Evolutionary conservation across 371 early-diverging fungal species (phyloP).

Genomic region (Choanephora cucurbitarum): DNA sequence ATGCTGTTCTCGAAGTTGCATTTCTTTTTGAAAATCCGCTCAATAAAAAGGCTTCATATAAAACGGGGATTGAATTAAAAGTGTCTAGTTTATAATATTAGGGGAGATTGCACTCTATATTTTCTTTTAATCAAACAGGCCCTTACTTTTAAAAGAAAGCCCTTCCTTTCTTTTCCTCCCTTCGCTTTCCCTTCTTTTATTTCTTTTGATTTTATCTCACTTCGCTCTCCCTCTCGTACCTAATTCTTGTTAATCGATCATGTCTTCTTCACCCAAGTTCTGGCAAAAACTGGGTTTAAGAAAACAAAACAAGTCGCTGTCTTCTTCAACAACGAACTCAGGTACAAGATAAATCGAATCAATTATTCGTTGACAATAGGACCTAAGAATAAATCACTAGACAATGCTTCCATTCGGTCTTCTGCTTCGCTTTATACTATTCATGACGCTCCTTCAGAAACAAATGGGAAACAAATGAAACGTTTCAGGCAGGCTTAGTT

Average conservation of each 20-base stretch:
- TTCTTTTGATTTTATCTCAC: slow-evolving; percentile 2
- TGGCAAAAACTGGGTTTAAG: slow-evolving; percentile 48
- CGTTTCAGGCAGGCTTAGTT: slow-evolving; percentile 19
- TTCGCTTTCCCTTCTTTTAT: background rate
- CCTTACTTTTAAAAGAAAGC: slow-evolving; percentile 3
- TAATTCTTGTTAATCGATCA: background rate
- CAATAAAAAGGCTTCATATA: too few species aligned
- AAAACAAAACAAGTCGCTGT: slow-evolving; percentile 29
- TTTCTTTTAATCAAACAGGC: background rate
- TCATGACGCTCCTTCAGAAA: background rate
- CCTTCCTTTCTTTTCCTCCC: background rate
- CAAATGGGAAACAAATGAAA: slow-evolving; percentile 22
- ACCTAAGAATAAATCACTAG: slow-evolving; percentile 1
- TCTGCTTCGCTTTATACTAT: slow-evolving; percentile 10
- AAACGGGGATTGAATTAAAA: too few species aligned
- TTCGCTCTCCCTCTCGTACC: too few species aligned
- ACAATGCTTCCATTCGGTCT: slow-evolving; percentile 2
- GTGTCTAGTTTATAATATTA: too few species aligned
- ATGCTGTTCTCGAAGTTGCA: too few species aligned
- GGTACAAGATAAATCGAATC: slow-evolving; percentile 1
- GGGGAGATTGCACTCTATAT: too few species aligned
- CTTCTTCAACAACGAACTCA: slow-evolving; percentile 7
- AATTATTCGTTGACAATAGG: too few species aligned
- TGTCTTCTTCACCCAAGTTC: slow-evolving; percentile 29
- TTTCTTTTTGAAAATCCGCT: too few species aligned